These are phyloP conservation scores for Suhomyces sp. DNA, from an alignment of 805 yeast species.

Conservation along the genomic window DNA sequence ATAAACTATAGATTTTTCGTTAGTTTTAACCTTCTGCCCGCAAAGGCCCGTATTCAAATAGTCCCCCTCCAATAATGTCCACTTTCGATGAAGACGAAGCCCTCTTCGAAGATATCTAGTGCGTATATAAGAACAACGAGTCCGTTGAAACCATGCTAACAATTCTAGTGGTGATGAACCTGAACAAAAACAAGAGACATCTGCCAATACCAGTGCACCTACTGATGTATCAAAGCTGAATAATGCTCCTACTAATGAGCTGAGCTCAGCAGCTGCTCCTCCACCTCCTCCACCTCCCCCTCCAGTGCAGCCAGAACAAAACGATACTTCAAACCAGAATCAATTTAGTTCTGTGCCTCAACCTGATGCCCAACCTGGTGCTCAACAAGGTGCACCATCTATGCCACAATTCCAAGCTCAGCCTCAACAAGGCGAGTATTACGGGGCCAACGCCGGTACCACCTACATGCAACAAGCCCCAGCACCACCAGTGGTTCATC, in stretches of 20 bases:
- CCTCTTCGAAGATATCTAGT: constrained; percentile 87
- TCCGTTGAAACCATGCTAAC: constrained; percentile 4
- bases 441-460: background rate
- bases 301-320: constrained; percentile 1
- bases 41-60: background rate
- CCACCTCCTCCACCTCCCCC: constrained; percentile 6
- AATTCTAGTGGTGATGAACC: constrained; percentile 10
- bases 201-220: constrained; percentile 1
- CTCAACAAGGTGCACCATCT: constrained; percentile 1
- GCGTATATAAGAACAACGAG: constrained; percentile 11
- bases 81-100: constrained; percentile 87
- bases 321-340: background rate
- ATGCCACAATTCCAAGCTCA: constrained; percentile 1
- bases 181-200: constrained; percentile 2
- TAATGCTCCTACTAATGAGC: background rate
- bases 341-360: constrained; percentile 17
- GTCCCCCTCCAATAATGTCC: constrained; percentile 1
- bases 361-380: constrained; percentile 4
- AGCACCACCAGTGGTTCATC: constrained; percentile 14
- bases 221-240: background rate
- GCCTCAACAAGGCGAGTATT: background rate
- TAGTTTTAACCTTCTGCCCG: constrained; percentile 1
- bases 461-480: constrained; percentile 6
- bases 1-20: constrained; percentile 12
- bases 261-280: background rate